Evolutionary conservation across 768 basidiomycete species (phyloP).

Genomic region (Lanmaoa pseudosensibilis): DNA sequence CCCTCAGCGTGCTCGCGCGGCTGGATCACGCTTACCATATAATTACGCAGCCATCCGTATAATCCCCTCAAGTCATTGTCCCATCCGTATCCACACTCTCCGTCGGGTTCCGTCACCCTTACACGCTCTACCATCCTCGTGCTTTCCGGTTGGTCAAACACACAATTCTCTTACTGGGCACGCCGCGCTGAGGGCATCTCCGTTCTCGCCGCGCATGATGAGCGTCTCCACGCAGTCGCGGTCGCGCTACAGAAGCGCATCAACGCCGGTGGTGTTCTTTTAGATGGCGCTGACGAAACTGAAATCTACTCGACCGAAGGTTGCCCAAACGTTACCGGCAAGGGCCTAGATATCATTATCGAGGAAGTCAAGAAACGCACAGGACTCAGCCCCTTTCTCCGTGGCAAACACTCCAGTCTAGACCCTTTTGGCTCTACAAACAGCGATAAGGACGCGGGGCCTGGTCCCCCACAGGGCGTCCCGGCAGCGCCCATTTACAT

Average conservation of each 20-base stretch:
- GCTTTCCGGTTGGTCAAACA: conserved; percentile 54
- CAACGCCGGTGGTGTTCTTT: conserved; percentile 32
- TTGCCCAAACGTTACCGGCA: conserved; percentile 45
- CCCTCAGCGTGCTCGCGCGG: conserved; percentile 4
- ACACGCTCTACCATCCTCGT: conserved; percentile 49
- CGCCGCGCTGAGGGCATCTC: conserved; percentile 50
- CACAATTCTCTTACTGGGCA: conserved; percentile 56
- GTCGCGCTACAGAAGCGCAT: conserved; percentile 43
- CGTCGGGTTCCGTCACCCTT: conserved; percentile 44
- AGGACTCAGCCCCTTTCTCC: conserved; percentile 47
- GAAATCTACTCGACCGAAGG: conserved; percentile 30
- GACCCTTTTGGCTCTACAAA: conserved; percentile 47
- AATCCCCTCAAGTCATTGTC: conserved; percentile 50
- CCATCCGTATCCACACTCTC: conserved; percentile 40
- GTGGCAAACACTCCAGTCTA: conserved; percentile 51
- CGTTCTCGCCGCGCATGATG: conserved; percentile 43
- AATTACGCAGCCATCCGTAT: conserved; percentile 46
- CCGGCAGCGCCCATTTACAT: conserved; percentile 37
- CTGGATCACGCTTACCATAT: conserved; percentile 24
- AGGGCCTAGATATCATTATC: conserved; percentile 49
- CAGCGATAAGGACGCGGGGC: conserved; percentile 35
- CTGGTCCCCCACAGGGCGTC: conserved; percentile 24
- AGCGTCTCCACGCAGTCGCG: conserved; percentile 41
- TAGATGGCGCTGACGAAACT: conserved; percentile 27
- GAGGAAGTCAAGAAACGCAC: conserved; percentile 51